Percentiles rank a stretch among this genome's conserved stretches.
Conservation (phyloP, 2,329 filamentous ascomycete genomes). For the Colletotrichum sojae region DNA sequence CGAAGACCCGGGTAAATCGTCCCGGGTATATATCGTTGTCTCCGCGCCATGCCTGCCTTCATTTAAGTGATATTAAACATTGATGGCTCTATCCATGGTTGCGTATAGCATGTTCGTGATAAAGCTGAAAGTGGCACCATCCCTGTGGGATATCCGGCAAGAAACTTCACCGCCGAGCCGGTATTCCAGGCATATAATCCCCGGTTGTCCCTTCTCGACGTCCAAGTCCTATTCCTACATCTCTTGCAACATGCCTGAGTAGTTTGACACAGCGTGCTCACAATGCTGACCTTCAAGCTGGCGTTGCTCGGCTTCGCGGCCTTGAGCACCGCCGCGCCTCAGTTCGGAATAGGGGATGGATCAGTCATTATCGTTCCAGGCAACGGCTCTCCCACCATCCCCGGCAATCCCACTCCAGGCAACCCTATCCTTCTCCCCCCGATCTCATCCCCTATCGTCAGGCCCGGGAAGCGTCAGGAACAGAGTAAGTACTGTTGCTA, state of each 20-base stretch:
- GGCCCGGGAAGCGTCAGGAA: constrained; percentile 21
- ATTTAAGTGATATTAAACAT: constrained; percentile 1
- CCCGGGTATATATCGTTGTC: not conserved
- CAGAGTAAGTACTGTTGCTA: not conserved
- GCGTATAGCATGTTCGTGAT: not conserved
- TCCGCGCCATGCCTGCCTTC: not conserved
- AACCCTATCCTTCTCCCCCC: not conserved
- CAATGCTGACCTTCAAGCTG: constrained; percentile 1
- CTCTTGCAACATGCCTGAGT: not conserved
- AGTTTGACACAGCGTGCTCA: not conserved
- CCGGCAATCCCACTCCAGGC: not conserved
- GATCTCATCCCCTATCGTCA: not conserved
- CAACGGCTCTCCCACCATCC: not conserved
- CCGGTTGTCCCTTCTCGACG: not conserved
- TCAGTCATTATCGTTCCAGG: constrained; percentile 28
- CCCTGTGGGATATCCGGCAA: no score
- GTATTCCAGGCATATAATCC: no score
- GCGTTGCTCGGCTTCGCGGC: constrained; percentile 16
- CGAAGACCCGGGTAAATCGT: constrained; percentile 8
- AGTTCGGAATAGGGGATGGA: constrained; percentile 16
- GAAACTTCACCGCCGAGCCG: no score
- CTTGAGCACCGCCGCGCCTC: constrained; percentile 21
- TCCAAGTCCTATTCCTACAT: not conserved
- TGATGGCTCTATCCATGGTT: not conserved
- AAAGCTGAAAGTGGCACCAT: not conserved